phyloP scores from a whole-genome alignment of 2,329 filamentous ascomycete genomes.

The Apiospora saccharicola region DNA sequence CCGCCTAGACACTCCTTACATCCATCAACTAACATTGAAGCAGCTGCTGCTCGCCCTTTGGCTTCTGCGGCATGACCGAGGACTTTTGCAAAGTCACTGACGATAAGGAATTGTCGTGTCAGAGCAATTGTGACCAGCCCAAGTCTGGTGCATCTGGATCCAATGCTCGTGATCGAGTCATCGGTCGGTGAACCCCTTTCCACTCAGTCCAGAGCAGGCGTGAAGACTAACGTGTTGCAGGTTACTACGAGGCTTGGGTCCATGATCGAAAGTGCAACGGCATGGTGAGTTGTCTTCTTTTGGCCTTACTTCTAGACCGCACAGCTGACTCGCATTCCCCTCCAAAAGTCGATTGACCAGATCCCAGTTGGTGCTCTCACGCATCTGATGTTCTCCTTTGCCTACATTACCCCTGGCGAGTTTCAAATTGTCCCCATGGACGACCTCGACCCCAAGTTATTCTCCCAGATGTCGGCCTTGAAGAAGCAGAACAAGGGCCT shows the following conservation, averaged over 20 bases:
- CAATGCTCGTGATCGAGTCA: no score
- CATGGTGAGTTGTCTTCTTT: slow-evolving; percentile 41
- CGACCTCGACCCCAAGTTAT: slow-evolving; percentile 27
- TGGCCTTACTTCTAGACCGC: no score
- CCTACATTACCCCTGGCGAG: slow-evolving; percentile 40
- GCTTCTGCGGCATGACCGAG: slow-evolving; percentile 29
- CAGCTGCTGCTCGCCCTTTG: slow-evolving; percentile 25
- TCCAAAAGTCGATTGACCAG: slow-evolving; percentile 39
- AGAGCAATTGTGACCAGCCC: neutral
- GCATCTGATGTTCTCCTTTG: slow-evolving; percentile 45
- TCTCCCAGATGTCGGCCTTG: slow-evolving; percentile 39
- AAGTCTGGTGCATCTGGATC: no score
- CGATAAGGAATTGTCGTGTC: neutral
- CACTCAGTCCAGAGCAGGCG: no score
- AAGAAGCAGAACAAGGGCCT: slow-evolving; percentile 40
- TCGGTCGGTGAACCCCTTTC: no score
- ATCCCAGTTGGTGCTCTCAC: slow-evolving; percentile 50
- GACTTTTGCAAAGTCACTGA: slow-evolving; percentile 33
- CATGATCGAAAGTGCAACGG: slow-evolving; percentile 26
- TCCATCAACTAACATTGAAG: neutral
- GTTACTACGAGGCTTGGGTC: slow-evolving; percentile 44
- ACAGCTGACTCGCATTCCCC: no score
- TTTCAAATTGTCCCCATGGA: slow-evolving; percentile 43
- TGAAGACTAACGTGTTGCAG: slow-evolving; percentile 34
- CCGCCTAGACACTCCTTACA: no score